Percentiles rank a stretch among this genome's conserved stretches.
Evolutionary conservation across 2,329 filamentous ascomycete species (phyloP).

Genomic region (Exophiala xenobiotica): DNA sequence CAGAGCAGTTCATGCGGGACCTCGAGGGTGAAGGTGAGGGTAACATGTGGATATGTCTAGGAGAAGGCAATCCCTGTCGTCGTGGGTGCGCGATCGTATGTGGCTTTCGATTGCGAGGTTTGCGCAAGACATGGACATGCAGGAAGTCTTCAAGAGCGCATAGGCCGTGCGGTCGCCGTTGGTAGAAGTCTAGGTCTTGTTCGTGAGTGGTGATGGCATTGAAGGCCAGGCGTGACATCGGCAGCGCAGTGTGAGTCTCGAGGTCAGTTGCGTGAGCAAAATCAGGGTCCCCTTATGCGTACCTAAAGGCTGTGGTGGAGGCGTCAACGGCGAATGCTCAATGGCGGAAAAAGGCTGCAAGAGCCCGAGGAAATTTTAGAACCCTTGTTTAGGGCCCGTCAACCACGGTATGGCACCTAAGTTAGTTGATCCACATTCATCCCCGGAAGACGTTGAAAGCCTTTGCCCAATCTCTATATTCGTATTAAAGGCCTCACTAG

Average conservation of each 20-base stretch:
- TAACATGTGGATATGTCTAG: constrained; percentile 21
- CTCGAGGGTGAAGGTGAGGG: constrained; percentile 12
- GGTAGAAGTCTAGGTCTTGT: not conserved
- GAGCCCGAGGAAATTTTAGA: too few species aligned
- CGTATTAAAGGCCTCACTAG: too few species aligned
- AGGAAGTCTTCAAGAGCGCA: not conserved
- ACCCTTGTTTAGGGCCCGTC: too few species aligned
- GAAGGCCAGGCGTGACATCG: not conserved
- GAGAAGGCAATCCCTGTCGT: not conserved
- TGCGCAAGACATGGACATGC: not conserved
- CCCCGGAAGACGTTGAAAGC: too few species aligned
- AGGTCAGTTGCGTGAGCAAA: not conserved
- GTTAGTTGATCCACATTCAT: too few species aligned
- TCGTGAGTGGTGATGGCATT: not conserved
- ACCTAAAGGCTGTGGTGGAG: not conserved
- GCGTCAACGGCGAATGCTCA: not conserved
- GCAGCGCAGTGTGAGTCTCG: not conserved
- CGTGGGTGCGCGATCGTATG: constrained; percentile 4
- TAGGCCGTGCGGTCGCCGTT: not conserved
- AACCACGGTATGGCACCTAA: too few species aligned
- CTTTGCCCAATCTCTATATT: too few species aligned
- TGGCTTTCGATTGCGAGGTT: not conserved
- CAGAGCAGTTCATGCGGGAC: constrained; percentile 15
- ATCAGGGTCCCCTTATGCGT: not conserved
- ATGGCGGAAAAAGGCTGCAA: not conserved